Evolutionary conservation across 495 filamentous ascomycete genomes (phyloP).

Genomic region (Hypoxylon rickii): DNA sequence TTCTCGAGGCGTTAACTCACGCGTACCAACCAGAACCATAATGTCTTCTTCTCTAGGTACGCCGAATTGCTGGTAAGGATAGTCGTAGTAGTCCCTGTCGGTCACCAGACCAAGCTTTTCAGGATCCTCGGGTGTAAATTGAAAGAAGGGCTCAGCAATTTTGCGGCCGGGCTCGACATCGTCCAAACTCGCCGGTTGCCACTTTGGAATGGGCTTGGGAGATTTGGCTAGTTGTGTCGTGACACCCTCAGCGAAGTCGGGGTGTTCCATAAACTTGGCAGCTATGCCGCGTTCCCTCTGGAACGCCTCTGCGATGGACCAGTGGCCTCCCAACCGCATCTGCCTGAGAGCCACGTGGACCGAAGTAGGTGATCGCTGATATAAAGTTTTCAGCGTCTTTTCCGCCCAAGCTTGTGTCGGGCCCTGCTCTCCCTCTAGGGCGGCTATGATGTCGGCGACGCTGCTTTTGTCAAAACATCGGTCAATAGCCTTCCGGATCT

Average conservation of each 20-base stretch:
- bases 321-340: constrained; percentile 72
- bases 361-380: constrained; percentile 77
- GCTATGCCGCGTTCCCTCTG: constrained; percentile 80
- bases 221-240: constrained; percentile 70
- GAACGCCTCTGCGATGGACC: constrained; percentile 84
- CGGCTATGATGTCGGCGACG: constrained; percentile 69
- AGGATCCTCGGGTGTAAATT: too few species aligned
- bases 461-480: constrained; percentile 72
- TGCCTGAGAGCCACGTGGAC: constrained; percentile 80
- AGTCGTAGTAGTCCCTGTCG: constrained; percentile 60
- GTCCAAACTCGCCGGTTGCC: constrained; percentile 72
- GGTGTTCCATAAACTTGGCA: constrained; percentile 78
- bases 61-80: constrained; percentile 67
- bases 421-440: constrained; percentile 63
- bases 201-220: constrained; percentile 57
- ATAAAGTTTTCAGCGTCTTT: constrained; percentile 70
- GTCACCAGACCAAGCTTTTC: constrained; percentile 59
- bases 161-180: constrained; percentile 55
- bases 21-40: constrained; percentile 53
- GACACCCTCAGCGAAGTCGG: constrained; percentile 88
- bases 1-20: constrained; percentile 41
- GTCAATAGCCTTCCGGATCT: constrained; percentile 78
- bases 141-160: constrained; percentile 66
- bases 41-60: constrained; percentile 79
- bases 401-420: constrained; percentile 69